These are phyloP conservation scores for Botrytis tulipae DNA, from an alignment of 2,329 filamentous ascomycete genomes.

Conservation along the genomic window DNA sequence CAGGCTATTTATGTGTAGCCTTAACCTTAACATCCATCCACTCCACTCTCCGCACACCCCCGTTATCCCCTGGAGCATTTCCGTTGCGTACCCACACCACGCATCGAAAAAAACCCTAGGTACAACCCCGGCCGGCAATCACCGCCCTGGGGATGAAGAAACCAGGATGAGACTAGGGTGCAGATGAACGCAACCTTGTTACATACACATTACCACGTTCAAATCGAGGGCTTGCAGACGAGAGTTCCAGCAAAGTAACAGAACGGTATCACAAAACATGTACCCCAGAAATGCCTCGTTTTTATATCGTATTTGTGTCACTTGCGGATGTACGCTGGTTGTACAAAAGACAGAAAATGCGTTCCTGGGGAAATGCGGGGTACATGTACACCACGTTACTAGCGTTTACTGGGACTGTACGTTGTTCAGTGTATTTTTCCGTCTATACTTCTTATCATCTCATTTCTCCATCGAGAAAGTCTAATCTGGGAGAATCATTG, in stretches of 20 bases:
- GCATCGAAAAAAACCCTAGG: not conserved
- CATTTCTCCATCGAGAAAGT: not conserved
- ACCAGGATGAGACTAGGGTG: not conserved
- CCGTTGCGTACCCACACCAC: not conserved
- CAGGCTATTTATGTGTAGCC: not conserved
- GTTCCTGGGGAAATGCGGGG: constrained; percentile 6
- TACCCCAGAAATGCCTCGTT: constrained; percentile 3
- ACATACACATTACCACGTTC: not conserved
- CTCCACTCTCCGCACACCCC: not conserved
- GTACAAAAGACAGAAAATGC: not conserved
- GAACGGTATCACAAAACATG: not conserved
- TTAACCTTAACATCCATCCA: not conserved
- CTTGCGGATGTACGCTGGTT: not conserved
- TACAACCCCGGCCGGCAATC: not conserved
- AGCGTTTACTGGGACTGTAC: not conserved
- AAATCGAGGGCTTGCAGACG: not conserved
- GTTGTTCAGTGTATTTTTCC: not conserved
- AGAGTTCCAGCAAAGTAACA: not conserved
- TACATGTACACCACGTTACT: not conserved
- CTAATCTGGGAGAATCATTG: not conserved
- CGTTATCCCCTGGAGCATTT: not conserved
- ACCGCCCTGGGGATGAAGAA: not conserved
- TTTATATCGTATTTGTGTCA: not conserved
- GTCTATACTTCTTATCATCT: too few relatives aligned
- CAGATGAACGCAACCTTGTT: not conserved